Evolutionary conservation across 106 monocot species (phyloP), one percentile per base, ranked within the genome.

Genomic region (Allium sativum): DNA sequence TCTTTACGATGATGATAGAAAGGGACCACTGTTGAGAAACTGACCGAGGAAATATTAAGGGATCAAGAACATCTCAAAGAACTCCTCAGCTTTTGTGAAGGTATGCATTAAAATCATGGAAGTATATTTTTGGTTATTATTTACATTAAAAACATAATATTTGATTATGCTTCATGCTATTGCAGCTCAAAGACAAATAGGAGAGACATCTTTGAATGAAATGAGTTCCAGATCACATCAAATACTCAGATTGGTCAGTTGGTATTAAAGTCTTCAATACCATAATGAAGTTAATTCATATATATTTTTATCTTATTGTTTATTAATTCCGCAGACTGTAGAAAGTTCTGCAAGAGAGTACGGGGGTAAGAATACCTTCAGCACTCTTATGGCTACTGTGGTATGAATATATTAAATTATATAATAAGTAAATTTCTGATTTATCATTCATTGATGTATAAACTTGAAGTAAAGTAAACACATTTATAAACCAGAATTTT

Each of bases 181-280:
- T 68, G 53, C 77, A 95, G 95, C 84, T 81, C 90, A 95, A 70
- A 86, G 95, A 51, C 76, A 82, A 61, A 80, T 79, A 40, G 90
- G 95, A 21, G 95, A 95, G 68, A 95, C 95, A 10, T 84, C 70
- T 9, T 71, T 95, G 52, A 95, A 95, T 69, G 90, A 95, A 80
- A 77, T 74, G 53, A 95, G 95, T 62, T 95, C 95, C 45, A 79
- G 95, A 84, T 95, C 95, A 45, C 95, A 95, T 82, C 95, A 95
- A 64, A 90, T 95, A 54, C 79, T 95, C 47, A 79, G 83, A 82
- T 70, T 90, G 90, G 88, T 88, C 48, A 56, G 78, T 31, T 31
- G 5, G 31, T 2, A 31, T 31, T 31, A 3, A 31, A 31, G 2
- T 3, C 31, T 31, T 31, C 31, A 31, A 31, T 31, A 31, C 31